Evolutionary conservation across 78 protist species (phyloP).

Genomic region (Dictyostelium purpureum): DNA sequence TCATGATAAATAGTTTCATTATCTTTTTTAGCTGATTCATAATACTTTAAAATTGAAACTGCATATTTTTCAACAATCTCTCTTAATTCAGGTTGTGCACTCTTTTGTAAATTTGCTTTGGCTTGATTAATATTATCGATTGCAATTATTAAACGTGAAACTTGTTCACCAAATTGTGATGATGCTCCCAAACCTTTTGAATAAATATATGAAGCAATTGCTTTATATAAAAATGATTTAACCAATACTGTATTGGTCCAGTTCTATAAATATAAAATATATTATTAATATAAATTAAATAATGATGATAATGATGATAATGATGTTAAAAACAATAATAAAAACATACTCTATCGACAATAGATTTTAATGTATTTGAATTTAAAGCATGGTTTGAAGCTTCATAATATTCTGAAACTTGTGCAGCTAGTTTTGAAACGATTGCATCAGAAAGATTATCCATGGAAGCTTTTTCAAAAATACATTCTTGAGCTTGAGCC

Average conservation of each 20-base stretch:
- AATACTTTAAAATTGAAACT: background rate
- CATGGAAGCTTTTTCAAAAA: conserved; percentile 76
- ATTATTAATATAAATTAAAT: background rate
- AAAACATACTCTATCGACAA: conserved; percentile 46
- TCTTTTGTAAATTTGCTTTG: conserved; percentile 7
- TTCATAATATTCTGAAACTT: conserved; percentile 63
- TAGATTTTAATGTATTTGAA: conserved; percentile 4
- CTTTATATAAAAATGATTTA: conserved; percentile 23
- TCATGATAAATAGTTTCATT: conserved; percentile 81
- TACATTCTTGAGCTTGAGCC: conserved; percentile 83
- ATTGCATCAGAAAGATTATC: conserved; percentile 61
- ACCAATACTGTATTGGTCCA: background rate
- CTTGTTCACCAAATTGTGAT: conserved; percentile 67
- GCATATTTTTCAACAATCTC: conserved; percentile 18
- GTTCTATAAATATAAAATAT: background rate
- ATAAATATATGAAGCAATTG: conserved; percentile 22
- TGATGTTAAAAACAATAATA: background rate
- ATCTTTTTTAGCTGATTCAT: conserved; percentile 53
- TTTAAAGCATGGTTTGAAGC: conserved; percentile 3
- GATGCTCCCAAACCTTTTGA: background rate
- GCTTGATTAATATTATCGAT: conserved; percentile 7
- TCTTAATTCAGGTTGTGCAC: conserved; percentile 10
- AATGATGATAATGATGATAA: background rate
- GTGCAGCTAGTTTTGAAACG: conserved; percentile 72
- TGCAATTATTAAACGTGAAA: conserved; percentile 28